A percentile compares a stretch with the other conserved stretches of the same genome.
Evolutionary conservation across 139 green algal genomes (phyloP).

Genomic region (Coelastrella sp.): DNA sequence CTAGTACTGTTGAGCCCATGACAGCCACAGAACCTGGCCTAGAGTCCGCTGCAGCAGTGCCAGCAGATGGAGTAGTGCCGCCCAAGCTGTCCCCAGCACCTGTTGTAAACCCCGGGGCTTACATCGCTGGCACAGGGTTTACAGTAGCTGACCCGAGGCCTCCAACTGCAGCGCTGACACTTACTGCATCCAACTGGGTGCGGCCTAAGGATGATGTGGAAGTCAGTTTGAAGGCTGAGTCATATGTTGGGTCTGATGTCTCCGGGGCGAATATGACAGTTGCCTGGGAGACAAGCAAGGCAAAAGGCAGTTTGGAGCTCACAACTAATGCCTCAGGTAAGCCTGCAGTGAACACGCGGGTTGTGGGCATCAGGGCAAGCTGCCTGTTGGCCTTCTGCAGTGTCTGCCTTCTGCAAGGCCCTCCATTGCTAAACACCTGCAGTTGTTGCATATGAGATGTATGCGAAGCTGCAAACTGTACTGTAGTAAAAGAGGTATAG

Average conservation of each 20-base stretch:
- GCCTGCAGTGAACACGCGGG: neutral
- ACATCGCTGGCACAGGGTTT: slow-evolving; percentile 36
- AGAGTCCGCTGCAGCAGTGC: slow-evolving; percentile 5
- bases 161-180: slow-evolving; percentile 61
- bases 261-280: slow-evolving; percentile 25
- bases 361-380: neutral
- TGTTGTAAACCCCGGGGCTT: neutral
- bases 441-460: too few species aligned
- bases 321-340: neutral
- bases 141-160: slow-evolving; percentile 62
- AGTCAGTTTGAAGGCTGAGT: slow-evolving; percentile 31
- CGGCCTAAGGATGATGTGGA: neutral
- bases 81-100: neutral
- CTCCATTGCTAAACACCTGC: too few species aligned
- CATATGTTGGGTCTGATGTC: slow-evolving; percentile 48
- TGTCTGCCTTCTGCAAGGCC: neutral
- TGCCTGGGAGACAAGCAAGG: slow-evolving; percentile 41
- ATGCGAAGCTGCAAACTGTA: too few species aligned
- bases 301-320: slow-evolving; percentile 3
- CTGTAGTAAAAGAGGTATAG: too few species aligned
- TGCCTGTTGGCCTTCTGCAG: neutral
- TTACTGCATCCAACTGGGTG: slow-evolving; percentile 53
- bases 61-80: slow-evolving; percentile 1
- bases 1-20: neutral
- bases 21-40: neutral